These are phyloP conservation scores for Myxozyma nipponensis DNA, from an alignment of 805 yeast species.

Conservation along the genomic window DNA sequence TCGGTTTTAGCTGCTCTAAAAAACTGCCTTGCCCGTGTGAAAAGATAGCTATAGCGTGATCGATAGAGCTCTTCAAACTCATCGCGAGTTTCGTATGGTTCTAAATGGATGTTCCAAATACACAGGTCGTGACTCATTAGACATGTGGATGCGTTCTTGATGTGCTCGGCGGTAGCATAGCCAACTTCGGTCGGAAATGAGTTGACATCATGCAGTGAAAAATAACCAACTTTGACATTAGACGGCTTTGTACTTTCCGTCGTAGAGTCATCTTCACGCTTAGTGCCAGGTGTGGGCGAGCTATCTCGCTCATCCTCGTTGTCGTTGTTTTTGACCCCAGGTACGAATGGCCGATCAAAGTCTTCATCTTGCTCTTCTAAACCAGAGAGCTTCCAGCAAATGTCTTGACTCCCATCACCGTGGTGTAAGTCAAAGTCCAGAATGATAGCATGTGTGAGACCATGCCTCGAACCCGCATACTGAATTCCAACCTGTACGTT, in stretches of 20 bases:
- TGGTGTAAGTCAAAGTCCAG: conserved; percentile 82
- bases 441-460: conserved; percentile 74
- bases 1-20: conserved; percentile 36
- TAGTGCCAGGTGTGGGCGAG: background rate
- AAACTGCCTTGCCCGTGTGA: conserved; percentile 65
- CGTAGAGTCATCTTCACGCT: background rate
- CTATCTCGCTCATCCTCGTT: background rate
- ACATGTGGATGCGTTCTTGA: conserved; percentile 75
- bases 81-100: conserved; percentile 57
- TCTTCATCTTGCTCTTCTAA: conserved; percentile 35
- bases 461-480: conserved; percentile 60
- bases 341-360: conserved; percentile 9
- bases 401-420: conserved; percentile 86
- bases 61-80: conserved; percentile 64
- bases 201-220: conserved; percentile 78
- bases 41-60: conserved; percentile 55
- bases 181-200: conserved; percentile 82
- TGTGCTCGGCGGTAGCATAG: conserved; percentile 64
- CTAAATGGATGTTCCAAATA: conserved; percentile 80
- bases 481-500: conserved; percentile 79
- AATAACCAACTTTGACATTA: conserved; percentile 65
- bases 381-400: conserved; percentile 76
- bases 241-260: background rate
- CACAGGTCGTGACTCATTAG: conserved; percentile 70
- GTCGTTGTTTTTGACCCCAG: no score